Percentiles rank a stretch among this genome's conserved stretches.
These are phyloP conservation scores for Aegle marmelos DNA, from an alignment of 345 rosid species.

Conservation along the genomic window DNA sequence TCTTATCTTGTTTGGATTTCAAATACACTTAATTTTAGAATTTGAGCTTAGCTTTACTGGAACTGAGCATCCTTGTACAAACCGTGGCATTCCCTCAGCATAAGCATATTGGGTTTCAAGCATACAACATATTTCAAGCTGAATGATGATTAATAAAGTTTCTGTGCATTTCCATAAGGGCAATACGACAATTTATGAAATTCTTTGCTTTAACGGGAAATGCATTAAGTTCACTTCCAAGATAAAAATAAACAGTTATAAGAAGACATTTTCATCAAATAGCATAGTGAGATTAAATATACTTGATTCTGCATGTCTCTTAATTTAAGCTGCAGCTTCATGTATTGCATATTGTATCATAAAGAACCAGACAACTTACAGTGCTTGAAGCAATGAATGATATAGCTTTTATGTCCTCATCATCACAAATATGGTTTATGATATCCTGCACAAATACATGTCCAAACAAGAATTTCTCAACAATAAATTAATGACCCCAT, in stretches of 20 bases:
- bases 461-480: background rate
- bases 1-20: background rate
- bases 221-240: background rate
- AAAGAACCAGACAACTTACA: constrained; percentile 26
- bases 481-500: background rate
- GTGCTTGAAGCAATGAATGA: constrained; percentile 37
- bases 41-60: background rate
- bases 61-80: background rate
- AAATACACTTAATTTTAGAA: background rate
- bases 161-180: background rate
- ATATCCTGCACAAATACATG: constrained; percentile 38
- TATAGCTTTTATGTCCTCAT: constrained; percentile 50
- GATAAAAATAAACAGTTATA: background rate
- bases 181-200: background rate
- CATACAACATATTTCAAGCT: background rate
- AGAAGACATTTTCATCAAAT: background rate
- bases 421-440: constrained; percentile 42
- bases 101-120: background rate
- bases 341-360: background rate
- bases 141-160: background rate
- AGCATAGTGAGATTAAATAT: background rate
- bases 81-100: background rate
- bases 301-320: background rate
- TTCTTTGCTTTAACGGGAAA: background rate
- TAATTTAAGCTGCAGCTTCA: background rate